Conservation (phyloP, 2,329 filamentous ascomycete species). For the Colletotrichum sidae region DNA sequence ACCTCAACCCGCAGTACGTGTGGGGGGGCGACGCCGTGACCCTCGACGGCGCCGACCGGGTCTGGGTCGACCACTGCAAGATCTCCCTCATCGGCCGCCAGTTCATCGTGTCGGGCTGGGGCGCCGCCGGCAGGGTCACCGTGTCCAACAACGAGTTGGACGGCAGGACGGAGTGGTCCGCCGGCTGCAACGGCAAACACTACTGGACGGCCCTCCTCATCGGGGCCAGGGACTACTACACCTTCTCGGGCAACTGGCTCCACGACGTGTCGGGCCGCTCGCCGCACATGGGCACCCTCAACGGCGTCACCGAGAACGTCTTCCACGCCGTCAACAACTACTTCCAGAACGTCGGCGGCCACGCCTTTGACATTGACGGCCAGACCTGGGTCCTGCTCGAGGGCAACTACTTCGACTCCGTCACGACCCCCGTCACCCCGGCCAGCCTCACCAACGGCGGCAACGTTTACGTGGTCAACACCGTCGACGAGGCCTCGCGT, state of each 20-base stretch:
- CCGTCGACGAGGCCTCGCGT: constrained; percentile 41
- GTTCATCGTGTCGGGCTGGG: constrained; percentile 53
- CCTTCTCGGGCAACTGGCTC: constrained; percentile 43
- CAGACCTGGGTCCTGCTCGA: constrained; percentile 43
- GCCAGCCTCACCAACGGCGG: constrained; percentile 40
- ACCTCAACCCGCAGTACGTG: constrained; percentile 52
- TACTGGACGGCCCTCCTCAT: constrained; percentile 48
- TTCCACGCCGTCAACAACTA: constrained; percentile 47
- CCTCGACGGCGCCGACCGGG: constrained; percentile 44
- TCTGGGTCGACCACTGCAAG: constrained; percentile 52
- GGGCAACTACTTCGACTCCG: constrained; percentile 52
- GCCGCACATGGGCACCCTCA: constrained; percentile 41
- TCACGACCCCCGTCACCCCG: constrained; percentile 51
- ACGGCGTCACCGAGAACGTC: constrained; percentile 25
- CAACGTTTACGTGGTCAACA: constrained; percentile 42
- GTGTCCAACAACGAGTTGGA: constrained; percentile 54
- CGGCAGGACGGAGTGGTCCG: constrained; percentile 46
- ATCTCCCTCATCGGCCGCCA: constrained; percentile 54
- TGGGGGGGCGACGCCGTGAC: constrained; percentile 50
- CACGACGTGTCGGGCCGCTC: constrained; percentile 44
- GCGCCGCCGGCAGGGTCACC: constrained; percentile 46
- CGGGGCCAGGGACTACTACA: constrained; percentile 42
- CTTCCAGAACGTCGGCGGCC: constrained; percentile 47
- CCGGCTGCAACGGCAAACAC: constrained; percentile 46
- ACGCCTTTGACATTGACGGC: constrained; percentile 64